Conservation (phyloP, 1,284 basidiomycete species). For the Ganoderma leucocontextum region DNA sequence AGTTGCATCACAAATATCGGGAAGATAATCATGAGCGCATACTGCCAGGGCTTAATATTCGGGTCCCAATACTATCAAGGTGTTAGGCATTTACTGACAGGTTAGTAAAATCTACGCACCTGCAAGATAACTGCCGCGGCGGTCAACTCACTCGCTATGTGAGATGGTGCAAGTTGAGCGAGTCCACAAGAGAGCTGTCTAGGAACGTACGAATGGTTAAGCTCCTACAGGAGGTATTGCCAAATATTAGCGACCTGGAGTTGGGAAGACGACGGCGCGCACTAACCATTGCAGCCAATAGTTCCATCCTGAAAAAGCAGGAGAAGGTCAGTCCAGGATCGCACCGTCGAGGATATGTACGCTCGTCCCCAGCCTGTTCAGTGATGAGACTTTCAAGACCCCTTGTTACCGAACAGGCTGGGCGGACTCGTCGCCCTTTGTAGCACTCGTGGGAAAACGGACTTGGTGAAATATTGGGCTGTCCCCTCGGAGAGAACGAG, state of each 20-base stretch:
- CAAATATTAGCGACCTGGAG: conserved; percentile 12
- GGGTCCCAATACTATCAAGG: conserved; percentile 50
- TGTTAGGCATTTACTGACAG: background rate
- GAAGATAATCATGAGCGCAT: conserved; percentile 58
- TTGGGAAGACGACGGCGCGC: background rate
- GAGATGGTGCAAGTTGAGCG: conserved; percentile 1
- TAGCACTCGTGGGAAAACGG: no score
- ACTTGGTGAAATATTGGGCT: no score
- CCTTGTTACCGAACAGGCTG: no score
- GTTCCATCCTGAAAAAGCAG: conserved; percentile 50
- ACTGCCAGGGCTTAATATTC: conserved; percentile 56
- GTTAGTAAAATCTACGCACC: conserved; percentile 36
- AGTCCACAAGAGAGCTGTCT: background rate
- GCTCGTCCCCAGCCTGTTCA: background rate
- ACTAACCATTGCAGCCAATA: conserved; percentile 63
- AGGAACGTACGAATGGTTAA: conserved; percentile 49
- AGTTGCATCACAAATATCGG: conserved; percentile 55
- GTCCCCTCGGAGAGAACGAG: no score
- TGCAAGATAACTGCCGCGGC: conserved; percentile 52
- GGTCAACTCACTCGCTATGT: conserved; percentile 52
- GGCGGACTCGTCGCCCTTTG: no score
- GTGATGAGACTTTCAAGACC: background rate
- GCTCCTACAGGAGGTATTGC: conserved; percentile 39
- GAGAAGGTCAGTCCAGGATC: no score
- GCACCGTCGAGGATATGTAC: no score